These are phyloP conservation scores for Talaromyces borbonicus DNA, from an alignment of 495 filamentous ascomycete species.

Conservation along the genomic window DNA sequence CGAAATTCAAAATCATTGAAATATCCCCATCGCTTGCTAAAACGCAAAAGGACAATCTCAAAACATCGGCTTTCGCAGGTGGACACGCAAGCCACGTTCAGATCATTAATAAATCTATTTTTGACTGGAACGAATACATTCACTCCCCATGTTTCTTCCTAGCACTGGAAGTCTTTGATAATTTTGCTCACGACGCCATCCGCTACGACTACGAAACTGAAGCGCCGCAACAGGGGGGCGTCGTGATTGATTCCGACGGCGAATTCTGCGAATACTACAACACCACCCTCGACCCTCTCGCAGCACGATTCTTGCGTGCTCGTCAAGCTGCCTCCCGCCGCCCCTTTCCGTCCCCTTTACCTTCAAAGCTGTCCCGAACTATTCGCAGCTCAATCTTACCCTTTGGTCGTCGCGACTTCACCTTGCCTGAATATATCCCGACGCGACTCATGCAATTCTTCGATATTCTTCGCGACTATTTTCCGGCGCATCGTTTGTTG, in stretches of 20 bases:
- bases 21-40: constrained; percentile 73
- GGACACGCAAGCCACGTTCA: constrained; percentile 82
- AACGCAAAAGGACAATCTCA: constrained; percentile 63
- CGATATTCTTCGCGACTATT: constrained; percentile 72
- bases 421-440: constrained; percentile 82
- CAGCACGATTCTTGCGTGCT: constrained; percentile 69
- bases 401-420: constrained; percentile 56
- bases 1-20: constrained; percentile 91
- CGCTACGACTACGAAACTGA: constrained; percentile 74
- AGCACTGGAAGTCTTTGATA: constrained; percentile 97
- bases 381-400: constrained; percentile 53
- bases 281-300: constrained; percentile 68
- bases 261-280: constrained; percentile 93
- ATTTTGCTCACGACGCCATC: constrained; percentile 90
- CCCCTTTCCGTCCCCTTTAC: constrained; percentile 45
- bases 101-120: constrained; percentile 89
- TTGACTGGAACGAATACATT: constrained; percentile 81
- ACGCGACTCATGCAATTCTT: constrained; percentile 95
- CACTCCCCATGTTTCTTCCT: constrained; percentile 93
- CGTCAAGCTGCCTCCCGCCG: constrained; percentile 54
- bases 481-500: constrained; percentile 82
- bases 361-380: constrained; percentile 43
- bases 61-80: constrained; percentile 47
- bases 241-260: constrained; percentile 73
- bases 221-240: constrained; percentile 70